These are phyloP conservation scores for Coemansia sp. DNA, from an alignment of 192 early-diverging fungal genomes.

Conservation along the genomic window DNA sequence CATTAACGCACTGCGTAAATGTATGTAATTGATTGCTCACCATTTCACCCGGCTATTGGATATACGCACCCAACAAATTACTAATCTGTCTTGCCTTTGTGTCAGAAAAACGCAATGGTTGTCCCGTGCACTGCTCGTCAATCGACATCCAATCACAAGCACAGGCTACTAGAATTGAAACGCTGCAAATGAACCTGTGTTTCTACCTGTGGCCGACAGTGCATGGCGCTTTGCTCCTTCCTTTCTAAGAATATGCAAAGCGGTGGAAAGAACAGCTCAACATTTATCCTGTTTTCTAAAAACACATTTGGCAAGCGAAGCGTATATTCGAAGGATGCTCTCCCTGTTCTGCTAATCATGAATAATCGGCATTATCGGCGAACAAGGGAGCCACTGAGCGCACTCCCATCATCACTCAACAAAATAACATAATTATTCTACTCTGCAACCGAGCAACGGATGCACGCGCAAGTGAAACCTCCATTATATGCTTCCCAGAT, in stretches of 20 bases:
- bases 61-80: conserved; percentile 1
- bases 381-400: conserved; percentile 1
- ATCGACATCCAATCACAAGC: neutral
- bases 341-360: neutral
- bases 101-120: neutral
- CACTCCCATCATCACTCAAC: neutral
- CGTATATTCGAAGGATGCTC: neutral
- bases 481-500: neutral
- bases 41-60: neutral
- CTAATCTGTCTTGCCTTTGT: too few species aligned
- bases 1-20: too few species aligned
- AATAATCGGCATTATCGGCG: neutral
- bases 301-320: too few species aligned
- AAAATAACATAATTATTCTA: too few species aligned
- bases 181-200: neutral
- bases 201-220: conserved; percentile 1
- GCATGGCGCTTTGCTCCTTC: neutral
- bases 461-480: neutral
- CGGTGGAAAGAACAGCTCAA: neutral
- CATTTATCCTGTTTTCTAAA: neutral
- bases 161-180: neutral
- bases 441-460: too few species aligned
- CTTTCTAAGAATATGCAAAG: neutral
- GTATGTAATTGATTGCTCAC: neutral
- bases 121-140: neutral